These are phyloP conservation scores for Yamadazyma phyllophila DNA, from an alignment of 805 yeast species.

Conservation along the genomic window DNA sequence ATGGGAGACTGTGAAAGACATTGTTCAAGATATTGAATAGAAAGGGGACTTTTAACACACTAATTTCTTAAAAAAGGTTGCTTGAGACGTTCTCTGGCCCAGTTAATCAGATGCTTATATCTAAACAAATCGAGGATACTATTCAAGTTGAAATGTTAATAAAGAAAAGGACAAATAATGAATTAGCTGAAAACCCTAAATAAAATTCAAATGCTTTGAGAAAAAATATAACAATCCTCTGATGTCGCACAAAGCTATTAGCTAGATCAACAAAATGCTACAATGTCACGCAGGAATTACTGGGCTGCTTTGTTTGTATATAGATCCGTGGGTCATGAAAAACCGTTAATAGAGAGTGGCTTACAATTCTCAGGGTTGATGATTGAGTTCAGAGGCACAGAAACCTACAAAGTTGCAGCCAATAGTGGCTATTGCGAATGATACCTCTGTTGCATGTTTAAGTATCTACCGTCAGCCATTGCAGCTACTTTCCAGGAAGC, in stretches of 20 bases:
- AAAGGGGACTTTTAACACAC: not conserved
- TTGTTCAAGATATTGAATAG: not conserved
- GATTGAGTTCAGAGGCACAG: no score
- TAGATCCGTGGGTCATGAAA: no score
- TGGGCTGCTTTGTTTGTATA: no score
- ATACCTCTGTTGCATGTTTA: no score
- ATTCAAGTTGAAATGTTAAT: not conserved
- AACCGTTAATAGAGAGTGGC: no score
- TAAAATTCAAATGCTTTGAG: slow-evolving; percentile 3
- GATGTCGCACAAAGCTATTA: not conserved
- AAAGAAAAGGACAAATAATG: not conserved
- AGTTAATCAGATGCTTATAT: no score
- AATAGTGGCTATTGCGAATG: no score
- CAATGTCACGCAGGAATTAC: no score
- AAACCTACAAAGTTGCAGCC: no score
- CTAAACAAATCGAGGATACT: not conserved
- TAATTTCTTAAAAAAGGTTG: not conserved
- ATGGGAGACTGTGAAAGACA: slow-evolving; percentile 4
- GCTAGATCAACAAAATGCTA: not conserved
- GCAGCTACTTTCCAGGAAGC: not conserved
- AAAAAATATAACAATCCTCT: not conserved
- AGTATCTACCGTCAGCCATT: not conserved
- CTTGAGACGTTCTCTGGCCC: not conserved
- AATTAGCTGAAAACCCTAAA: not conserved
- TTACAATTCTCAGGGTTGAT: no score